phyloP scores from a whole-genome alignment of 1,284 basidiomycete species.

The Prillingera fragicola region DNA sequence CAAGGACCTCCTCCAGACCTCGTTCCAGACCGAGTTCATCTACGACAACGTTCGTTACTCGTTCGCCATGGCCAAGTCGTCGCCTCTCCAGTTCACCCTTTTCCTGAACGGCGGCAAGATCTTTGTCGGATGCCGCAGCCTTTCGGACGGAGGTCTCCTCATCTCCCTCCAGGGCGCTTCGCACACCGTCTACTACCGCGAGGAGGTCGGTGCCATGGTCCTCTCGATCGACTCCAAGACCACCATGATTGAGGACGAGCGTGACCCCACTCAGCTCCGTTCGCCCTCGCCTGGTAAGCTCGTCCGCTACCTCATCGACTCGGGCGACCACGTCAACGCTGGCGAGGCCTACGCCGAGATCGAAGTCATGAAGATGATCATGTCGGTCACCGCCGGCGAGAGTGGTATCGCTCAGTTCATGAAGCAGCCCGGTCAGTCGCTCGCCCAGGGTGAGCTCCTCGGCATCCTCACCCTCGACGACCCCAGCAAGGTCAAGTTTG shows the following conservation, averaged over 20 bases:
- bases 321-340: slow-evolving; percentile 91
- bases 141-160: slow-evolving; percentile 92
- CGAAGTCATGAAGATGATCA: slow-evolving; percentile 99
- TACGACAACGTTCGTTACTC: slow-evolving; percentile 95
- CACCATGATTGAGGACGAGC: slow-evolving; percentile 97
- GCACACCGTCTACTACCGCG: slow-evolving; percentile 97
- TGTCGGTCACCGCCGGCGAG: slow-evolving; percentile 93
- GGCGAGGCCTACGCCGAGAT: slow-evolving; percentile 98
- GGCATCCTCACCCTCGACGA: slow-evolving; percentile 97
- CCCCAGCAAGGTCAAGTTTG: slow-evolving; percentile 93
- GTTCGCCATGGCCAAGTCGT: slow-evolving; percentile 90
- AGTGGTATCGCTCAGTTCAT: slow-evolving; percentile 95
- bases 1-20: slow-evolving; percentile 90
- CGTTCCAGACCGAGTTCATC: slow-evolving; percentile 96
- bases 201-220: slow-evolving; percentile 91
- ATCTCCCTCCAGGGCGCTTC: slow-evolving; percentile 87
- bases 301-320: slow-evolving; percentile 89
- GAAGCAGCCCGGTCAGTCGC: slow-evolving; percentile 93
- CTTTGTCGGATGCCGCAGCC: slow-evolving; percentile 78
- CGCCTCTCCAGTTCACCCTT: slow-evolving; percentile 81
- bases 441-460: slow-evolving; percentile 96
- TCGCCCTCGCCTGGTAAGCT: slow-evolving; percentile 97
- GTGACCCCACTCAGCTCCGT: slow-evolving; percentile 94
- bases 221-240: slow-evolving; percentile 96
- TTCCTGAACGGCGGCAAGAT: slow-evolving; percentile 93